Base-by-base conservation (phyloP, 2,329 filamentous ascomycete species). In the Colletotrichum theobromicola region DNA sequence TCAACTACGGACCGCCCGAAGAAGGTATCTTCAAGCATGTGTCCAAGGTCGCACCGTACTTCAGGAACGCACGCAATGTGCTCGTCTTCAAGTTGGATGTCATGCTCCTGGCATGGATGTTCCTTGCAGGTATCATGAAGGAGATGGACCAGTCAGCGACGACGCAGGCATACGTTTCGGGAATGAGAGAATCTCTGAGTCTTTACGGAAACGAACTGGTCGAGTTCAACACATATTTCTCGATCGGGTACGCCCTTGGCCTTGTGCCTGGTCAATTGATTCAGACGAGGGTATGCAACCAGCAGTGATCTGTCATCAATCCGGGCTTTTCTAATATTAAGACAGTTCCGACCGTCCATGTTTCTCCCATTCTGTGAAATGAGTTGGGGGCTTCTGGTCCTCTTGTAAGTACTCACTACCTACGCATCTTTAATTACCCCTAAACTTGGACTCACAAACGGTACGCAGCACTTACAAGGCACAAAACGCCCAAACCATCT, bases 351-450 rank as follows among this genome's bases (percentile, higher is more conserved):
- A 12, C 72, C 72, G 3, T 74, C 72, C 4, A 67, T 79, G 30
- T 80, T 79, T 34, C 76, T 80, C 3, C 79, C 79, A 4, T 37
- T 80, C 67, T 73, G 92, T 91, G 80, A 82, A 70, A 77, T 82
- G 24, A 75, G 77, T 9, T 82, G 80, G 81, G 79, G 80, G 4
- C 57, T 80, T 9, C 74, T 81, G 13, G 75, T 76, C 3, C 68
- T 76, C 18, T 76, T 75, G 74, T 75, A 35, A 63, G 65, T 67
- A 8, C 7, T 5, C 2, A 8, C 7, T 5, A 2, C 28, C 32
- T 24, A 12, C 16, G 12, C 18, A 3, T 9, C 9, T 2, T 10
- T n/a, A n/a, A n/a, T 18, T 13, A 2, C 18, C 5, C 3, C 1
- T 4, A 76, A 16, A 70, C 4, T 63, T 78, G 37, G 68, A 73